Evolutionary conservation across 495 filamentous ascomycete species (phyloP), one percentile per base, ranked within the genome.

Genomic region (Bombardia bombarda): DNA sequence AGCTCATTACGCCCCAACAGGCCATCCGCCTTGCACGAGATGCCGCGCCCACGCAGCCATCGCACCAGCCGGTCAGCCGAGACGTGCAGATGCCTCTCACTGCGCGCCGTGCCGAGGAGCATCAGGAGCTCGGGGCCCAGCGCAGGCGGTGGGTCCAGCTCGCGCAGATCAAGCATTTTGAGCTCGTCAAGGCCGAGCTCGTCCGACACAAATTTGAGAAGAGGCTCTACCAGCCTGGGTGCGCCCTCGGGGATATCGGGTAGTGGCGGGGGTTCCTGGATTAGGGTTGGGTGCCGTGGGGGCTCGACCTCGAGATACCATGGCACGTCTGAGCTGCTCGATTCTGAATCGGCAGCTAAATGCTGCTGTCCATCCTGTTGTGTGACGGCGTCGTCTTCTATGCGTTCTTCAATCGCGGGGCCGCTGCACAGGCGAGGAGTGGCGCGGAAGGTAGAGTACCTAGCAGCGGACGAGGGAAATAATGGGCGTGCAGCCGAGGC

Each of bases 31-130:
- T 80, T 73, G 3, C 90, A 86, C 3, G 67, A 50, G 9, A 96
- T 63, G 39, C 80, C 79, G 57, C 84, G 79, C 31, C 71, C 80
- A 41, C 93, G 73, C 32, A 96, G 63, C 86, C 86, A 97, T 43
- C 90, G 75, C 46, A 89, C 88, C 17, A 93, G 72, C 21, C 87
- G 79, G 56, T 94, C 90, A 3, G 92, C 88, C 2, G 89, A 90
- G 17, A 93, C 86, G 52, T 95, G 89, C 20, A 97, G 65, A 67
- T 98, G 93, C 43, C 87, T 90, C 52, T 95, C 86, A 46, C 86
- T 90, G 36, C 93, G 82, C 17, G 90, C 87, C 14, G 87, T 93
- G n/a, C 87, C 90, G 47, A 97, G 69, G 28, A 97, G 60, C 92
- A 97, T 97, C 23, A 98, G 72, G 28, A 95, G 74, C 54, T 88